phyloP scores from a whole-genome alignment of 2,329 filamentous ascomycete genomes.

The Gnomoniopsis smithogilvyi region DNA sequence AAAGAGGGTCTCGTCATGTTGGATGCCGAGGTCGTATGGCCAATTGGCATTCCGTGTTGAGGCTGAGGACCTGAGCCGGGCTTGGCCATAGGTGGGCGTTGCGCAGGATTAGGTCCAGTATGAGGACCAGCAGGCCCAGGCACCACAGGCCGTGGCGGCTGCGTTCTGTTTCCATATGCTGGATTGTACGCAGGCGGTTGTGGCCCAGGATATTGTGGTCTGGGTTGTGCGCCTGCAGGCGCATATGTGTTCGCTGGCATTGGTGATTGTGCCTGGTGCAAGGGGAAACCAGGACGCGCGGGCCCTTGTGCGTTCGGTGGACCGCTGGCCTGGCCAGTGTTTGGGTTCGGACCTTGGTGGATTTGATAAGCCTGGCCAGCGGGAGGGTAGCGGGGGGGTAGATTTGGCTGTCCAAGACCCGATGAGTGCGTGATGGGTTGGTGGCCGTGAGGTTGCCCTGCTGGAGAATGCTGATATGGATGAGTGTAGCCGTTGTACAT shows the following conservation, averaged over 20 bases:
- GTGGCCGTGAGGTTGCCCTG: conserved; percentile 21
- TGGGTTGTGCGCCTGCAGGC: not conserved
- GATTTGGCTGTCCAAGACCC: conserved; percentile 8
- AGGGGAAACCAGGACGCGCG: conserved; percentile 7
- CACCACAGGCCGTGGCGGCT: conserved; percentile 7
- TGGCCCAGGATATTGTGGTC: conserved; percentile 12
- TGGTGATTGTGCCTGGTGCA: not conserved
- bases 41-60: not conserved
- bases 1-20: conserved; percentile 2
- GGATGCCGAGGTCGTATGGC: not conserved
- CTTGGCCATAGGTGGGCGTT: conserved; percentile 1
- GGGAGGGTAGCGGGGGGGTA: conserved; percentile 12
- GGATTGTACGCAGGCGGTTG: conserved; percentile 28
- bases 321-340: not conserved
- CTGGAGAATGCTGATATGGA: conserved; percentile 17
- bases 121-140: not conserved
- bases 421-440: conserved; percentile 17
- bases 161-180: conserved; percentile 26
- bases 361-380: conserved; percentile 11
- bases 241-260: conserved; percentile 4
- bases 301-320: conserved; percentile 1
- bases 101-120: conserved; percentile 1
- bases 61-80: not conserved
- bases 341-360: not conserved
- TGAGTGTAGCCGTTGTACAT: conserved; percentile 24